Evolutionary conservation across 345 rosid species (phyloP), one percentile per base, ranked within the genome.

Genomic region (Cochlearia excelsa): DNA sequence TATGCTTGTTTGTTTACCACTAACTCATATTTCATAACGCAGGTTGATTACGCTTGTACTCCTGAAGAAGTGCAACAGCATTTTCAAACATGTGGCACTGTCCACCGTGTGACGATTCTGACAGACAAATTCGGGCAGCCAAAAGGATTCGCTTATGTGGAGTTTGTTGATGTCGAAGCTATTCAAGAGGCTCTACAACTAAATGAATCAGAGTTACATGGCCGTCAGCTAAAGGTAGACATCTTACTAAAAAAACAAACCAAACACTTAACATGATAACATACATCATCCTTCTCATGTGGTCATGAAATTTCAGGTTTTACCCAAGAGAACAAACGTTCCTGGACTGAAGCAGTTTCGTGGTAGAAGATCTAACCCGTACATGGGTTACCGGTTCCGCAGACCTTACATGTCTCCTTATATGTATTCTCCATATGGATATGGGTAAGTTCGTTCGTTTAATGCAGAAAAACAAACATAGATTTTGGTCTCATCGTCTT

Each of bases 21-120:
- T 55, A 51, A 59, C 23, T 41, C 4, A 37, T 9, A 46, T 50
- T 16, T 67, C 49, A 27, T 46, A 35, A 6, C 74, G 71, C 67
- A 92, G 97, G 97, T 92, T 74, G 97, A 92, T 65, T 92, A 89
- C 68, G 87, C 89, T 1, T 92, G 99, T 75, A 89, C 97, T 8
- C 97, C 97, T 30, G 99, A 92, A 79, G 99, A 92, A 79, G 99
- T 92, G 61, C 97, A 89, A 73, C 97, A 86, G 67, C 97, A 92
- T 82, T 92, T 92, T 59, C 95, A 92, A 72, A 74, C 97, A 33
- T 92, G 98, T 51, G 98, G 97, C 66, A 92, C 95, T 23, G 97
- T 92, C 38, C 90, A 92, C 63, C 71, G 98, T 46, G 97, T 92
- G 46, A 88, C 98, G 6, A 88, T 92, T 78, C 79, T 86, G 59